Evolutionary conservation across 2,329 filamentous ascomycete genomes (phyloP).

Genomic region (Didymellaceae sp.): DNA sequence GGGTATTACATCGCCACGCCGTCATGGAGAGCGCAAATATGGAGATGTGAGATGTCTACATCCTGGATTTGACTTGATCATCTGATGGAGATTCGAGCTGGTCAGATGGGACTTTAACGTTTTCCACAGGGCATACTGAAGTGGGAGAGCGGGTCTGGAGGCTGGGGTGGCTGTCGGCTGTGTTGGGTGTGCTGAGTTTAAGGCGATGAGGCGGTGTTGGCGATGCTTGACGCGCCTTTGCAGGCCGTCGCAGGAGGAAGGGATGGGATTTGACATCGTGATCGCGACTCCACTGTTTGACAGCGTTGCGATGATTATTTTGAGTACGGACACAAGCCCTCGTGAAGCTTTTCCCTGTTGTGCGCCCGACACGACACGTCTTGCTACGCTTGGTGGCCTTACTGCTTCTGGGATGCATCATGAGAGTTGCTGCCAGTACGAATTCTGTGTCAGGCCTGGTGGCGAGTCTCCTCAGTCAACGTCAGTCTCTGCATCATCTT

Average conservation of each 20-base stretch:
- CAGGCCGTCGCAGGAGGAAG: no score
- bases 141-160: constrained; percentile 1
- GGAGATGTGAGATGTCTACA: no score
- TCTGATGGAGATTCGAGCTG: neutral
- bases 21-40: constrained; percentile 14
- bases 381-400: neutral
- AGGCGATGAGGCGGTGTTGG: neutral
- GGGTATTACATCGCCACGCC: constrained; percentile 18
- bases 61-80: no score
- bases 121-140: no score
- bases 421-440: no score
- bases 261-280: neutral
- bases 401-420: neutral
- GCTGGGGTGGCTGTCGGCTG: no score
- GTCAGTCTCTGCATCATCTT: no score
- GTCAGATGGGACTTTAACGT: neutral
- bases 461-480: no score
- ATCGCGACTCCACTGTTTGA: constrained; percentile 6
- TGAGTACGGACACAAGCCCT: neutral
- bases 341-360: neutral
- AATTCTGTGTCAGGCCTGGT: no score
- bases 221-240: neutral
- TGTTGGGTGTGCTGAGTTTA: constrained; percentile 1
- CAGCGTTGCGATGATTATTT: neutral
- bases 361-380: neutral